Evolutionary conservation across 345 rosid species (phyloP), one percentile per base, ranked within the genome.

Genomic region (Lepidium didymum): DNA sequence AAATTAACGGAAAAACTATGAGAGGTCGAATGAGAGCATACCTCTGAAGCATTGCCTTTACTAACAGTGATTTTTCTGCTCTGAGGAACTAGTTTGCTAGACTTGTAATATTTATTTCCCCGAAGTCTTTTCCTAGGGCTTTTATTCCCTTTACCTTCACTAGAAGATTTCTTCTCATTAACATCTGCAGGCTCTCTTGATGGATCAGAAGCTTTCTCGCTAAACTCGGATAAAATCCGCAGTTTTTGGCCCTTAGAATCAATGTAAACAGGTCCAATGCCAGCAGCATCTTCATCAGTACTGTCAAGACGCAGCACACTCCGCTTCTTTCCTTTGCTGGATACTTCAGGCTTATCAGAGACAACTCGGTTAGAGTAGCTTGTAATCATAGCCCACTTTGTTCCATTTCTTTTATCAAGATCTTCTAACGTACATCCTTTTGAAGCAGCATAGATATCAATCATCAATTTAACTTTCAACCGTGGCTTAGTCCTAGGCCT

Each of bases 241-340:
- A 94, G 69, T 67, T 94, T 94, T 58, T 88, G 92, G 42, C 99
- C 97, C 73, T 72, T 84, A 51, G 79, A 87, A 80, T 94, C 96
- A 72, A 94, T 78, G 79, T 94, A 91, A 61, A 94, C 99, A 45
- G 96, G 86, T 71, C 96, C 97, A 68, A 68, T 38, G 47, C 63
- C 63, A 73, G 79, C 87, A 72, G 70, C 85, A 49, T 73, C 81
- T 71, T 78, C 84, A 74, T 83, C 85, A 45, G 19, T 25, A n/a
- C n/a, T n/a, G 38, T 19, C 16, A 67, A 35, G 56, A 52, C 63
- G 54, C 47, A 38, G 74, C 80, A 81, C 46, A 58, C 77, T 75
- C 81, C 67, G 78, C 83, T 41, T 78, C 80, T 80, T 81, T 71
- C 52, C 68, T 66, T 46, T 61, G 64, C 9, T 80, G 67, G 44